Percentiles rank a stretch among this genome's conserved stretches.
These are phyloP conservation scores for Dactylellina drechsleri DNA, from an alignment of 2,329 filamentous ascomycete species.

Conservation along the genomic window DNA sequence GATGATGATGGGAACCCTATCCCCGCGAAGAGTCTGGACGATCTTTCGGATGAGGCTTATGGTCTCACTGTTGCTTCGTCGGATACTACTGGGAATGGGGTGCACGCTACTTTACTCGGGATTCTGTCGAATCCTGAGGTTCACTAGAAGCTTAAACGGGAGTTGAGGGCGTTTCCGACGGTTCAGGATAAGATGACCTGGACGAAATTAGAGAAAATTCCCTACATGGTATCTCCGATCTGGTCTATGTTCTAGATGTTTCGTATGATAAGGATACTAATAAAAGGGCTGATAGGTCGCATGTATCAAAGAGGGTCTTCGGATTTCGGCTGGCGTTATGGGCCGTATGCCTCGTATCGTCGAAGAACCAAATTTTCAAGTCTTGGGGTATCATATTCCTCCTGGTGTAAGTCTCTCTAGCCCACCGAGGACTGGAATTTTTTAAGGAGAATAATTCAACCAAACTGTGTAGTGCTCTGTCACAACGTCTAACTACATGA, in stretches of 20 bases:
- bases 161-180: conserved; percentile 19
- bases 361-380: conserved; percentile 26
- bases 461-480: conserved; percentile 13
- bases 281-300: neutral
- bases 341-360: conserved; percentile 34
- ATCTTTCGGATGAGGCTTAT: conserved; percentile 31
- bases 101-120: conserved; percentile 28
- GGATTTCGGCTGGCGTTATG: conserved; percentile 26
- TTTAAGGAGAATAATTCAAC: neutral
- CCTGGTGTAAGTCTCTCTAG: conserved; percentile 10
- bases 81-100: conserved; percentile 37
- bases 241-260: too few relatives aligned
- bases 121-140: conserved; percentile 27
- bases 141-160: conserved; percentile 16
- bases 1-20: conserved; percentile 33
- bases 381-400: conserved; percentile 26
- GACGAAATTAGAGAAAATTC: conserved; percentile 22
- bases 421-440: neutral
- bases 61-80: conserved; percentile 33
- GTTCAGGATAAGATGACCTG: conserved; percentile 21
- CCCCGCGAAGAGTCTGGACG: conserved; percentile 19
- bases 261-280: neutral
- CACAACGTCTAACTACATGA: conserved; percentile 32
- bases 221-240: conserved; percentile 14
- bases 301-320: conserved; percentile 32